Conservation (phyloP, 2,329 filamentous ascomycete genomes). For the Aureobasidium sp. region DNA sequence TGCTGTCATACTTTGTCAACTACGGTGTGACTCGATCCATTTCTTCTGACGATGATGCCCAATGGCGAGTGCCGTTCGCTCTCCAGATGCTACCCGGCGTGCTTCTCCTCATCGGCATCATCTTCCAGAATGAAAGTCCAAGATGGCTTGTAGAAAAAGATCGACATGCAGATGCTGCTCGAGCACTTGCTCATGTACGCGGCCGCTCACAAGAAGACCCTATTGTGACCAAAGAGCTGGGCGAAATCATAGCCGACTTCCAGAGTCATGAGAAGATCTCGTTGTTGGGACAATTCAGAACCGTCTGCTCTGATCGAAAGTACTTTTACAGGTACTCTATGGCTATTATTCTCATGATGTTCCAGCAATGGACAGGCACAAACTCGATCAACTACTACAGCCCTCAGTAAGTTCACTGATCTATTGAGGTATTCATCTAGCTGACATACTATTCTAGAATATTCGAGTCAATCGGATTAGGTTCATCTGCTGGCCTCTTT, state of each 20-base stretch:
- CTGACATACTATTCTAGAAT: constrained; percentile 37
- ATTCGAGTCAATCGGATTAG: constrained; percentile 37
- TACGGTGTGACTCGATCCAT: constrained; percentile 44
- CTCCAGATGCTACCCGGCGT: constrained; percentile 47
- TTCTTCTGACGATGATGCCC: constrained; percentile 36
- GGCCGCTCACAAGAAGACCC: constrained; percentile 30
- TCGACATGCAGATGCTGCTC: constrained; percentile 38
- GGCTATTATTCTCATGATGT: constrained; percentile 39
- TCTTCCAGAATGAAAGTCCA: constrained; percentile 48
- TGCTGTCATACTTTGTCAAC: constrained; percentile 47
- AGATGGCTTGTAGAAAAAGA: constrained; percentile 50
- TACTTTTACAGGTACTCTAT: constrained; percentile 37
- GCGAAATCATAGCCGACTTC: constrained; percentile 27
- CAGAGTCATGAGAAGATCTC: constrained; percentile 37
- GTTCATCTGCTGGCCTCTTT: constrained; percentile 37
- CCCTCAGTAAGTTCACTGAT: not conserved
- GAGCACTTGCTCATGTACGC: constrained; percentile 35
- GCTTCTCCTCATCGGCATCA: constrained; percentile 43
- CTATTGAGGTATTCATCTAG: constrained; percentile 27
- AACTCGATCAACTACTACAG: constrained; percentile 28
- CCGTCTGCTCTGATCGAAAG: constrained; percentile 32
- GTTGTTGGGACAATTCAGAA: constrained; percentile 33
- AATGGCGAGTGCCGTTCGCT: constrained; percentile 49
- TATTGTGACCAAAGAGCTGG: constrained; percentile 28
- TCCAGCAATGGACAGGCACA: constrained; percentile 33